Conservation (phyloP, 75 land plant genomes). For the Sequoia sempervirens region DNA sequence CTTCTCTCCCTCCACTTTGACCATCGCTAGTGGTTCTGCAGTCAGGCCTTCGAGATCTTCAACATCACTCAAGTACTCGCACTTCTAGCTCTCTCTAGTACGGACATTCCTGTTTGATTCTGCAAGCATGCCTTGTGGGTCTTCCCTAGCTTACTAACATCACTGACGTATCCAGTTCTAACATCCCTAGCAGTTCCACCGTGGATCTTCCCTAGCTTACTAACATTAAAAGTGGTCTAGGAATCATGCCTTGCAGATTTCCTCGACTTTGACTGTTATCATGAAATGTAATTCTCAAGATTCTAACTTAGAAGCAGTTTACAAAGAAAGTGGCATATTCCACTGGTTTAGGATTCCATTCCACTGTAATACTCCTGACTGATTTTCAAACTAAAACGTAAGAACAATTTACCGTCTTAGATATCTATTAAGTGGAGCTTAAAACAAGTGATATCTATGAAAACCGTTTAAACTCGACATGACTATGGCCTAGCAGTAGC, state of each 20-base stretch:
- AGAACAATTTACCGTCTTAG: not conserved
- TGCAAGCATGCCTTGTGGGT: not conserved
- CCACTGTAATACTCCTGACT: no score
- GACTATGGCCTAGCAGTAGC: not conserved
- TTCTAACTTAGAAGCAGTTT: not conserved
- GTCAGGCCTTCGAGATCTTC: no score
- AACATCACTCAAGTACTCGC: not conserved
- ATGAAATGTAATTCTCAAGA: not conserved
- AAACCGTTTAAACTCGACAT: not conserved
- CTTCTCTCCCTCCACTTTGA: not conserved
- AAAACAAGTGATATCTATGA: not conserved
- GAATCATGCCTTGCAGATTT: not conserved
- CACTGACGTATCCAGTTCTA: not conserved
- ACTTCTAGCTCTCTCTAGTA: not conserved
- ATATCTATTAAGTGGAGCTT: not conserved
- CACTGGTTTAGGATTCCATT: no score
- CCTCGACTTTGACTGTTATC: not conserved
- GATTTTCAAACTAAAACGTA: no score
- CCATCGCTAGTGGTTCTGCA: not conserved
- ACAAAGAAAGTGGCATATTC: not conserved
- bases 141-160: not conserved
- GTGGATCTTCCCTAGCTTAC: no score
- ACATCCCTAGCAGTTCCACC: no score
- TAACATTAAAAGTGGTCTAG: not conserved
- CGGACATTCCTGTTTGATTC: not conserved